Evolutionary conservation across 2,329 filamentous ascomycete genomes (phyloP), one percentile per base, ranked within the genome.

Genomic region (Pyrenophora tritici-repentis): DNA sequence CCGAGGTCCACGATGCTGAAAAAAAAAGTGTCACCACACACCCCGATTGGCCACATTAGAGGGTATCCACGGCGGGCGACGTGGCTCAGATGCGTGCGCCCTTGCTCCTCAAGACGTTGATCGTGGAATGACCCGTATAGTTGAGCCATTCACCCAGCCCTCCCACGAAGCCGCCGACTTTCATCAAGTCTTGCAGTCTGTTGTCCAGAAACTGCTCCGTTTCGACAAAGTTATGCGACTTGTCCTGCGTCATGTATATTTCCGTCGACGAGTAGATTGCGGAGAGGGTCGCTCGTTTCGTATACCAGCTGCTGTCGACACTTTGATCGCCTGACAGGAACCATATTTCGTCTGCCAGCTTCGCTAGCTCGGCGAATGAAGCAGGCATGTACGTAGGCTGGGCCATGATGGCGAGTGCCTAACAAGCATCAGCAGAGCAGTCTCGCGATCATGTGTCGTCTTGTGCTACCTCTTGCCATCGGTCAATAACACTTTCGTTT

Each of bases 221-320:
- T 56, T 92, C 89, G 8, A 68, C 72, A 65, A 89, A 94, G n/a
- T 83, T 84, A 0, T 81, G 76, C 3, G 87, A 91, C 53, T 79
- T 81, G 74, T 97, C 94, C 52, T 88, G 91, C 17, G 91, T 97
- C 91, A 97, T 97, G 76, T 92, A 96, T 4, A 97, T 79, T 75
- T 99, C 94, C 48, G 87, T 73, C 4, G 75, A 74, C 1, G 90
- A 90, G 68, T 89, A 90, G n/a, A 89, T 80, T 2, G 81, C 80
- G 0, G 83, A 80, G 18, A 90, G 72, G 0, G 79, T 82, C 7
- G 84, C 80, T 3, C 87, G 80, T 70, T 87, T 88, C 2, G 86
- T 86, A 64, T 99, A 99, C 94, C 94, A 99, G 4, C 86, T 87
- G 3, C 85, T 83, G 73, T 97, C 92, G 53, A 97, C 89, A 17